Conservation (phyloP, 106 monocot species). For the Triglochin maritima region DNA sequence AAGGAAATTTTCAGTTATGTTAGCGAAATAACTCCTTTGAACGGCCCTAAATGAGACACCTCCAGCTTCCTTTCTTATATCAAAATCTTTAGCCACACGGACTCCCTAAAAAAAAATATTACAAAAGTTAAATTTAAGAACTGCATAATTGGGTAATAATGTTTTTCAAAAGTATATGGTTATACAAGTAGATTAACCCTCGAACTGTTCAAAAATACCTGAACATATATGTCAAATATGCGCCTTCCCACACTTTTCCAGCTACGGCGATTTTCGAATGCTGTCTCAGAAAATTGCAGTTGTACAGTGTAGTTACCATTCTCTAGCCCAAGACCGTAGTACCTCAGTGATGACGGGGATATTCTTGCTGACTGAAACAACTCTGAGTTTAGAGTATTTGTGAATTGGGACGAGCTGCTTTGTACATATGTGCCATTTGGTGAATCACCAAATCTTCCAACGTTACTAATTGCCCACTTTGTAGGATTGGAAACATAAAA, state of each 20-base stretch:
- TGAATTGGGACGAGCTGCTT: slow-evolving; percentile 29
- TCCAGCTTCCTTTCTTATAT: slow-evolving; percentile 15
- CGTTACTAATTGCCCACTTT: slow-evolving; percentile 72
- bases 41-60: slow-evolving; percentile 2
- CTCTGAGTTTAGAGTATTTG: slow-evolving; percentile 64
- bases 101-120: slow-evolving; percentile 5
- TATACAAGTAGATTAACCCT: too few relatives aligned
- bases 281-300: slow-evolving; percentile 56
- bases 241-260: slow-evolving; percentile 72
- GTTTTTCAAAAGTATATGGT: too few relatives aligned
- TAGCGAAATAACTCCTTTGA: not conserved
- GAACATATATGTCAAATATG: slow-evolving; percentile 77
- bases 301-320: slow-evolving; percentile 79
- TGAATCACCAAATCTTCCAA: slow-evolving; percentile 48
- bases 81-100: slow-evolving; percentile 11
- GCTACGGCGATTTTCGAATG: slow-evolving; percentile 13
- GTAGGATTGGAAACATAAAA: slow-evolving; percentile 46
- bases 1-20: slow-evolving; percentile 17
- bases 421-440: slow-evolving; percentile 30
- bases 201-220: slow-evolving; percentile 28
- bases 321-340: slow-evolving; percentile 83
- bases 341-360: slow-evolving; percentile 82
- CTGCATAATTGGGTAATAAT: too few relatives aligned
- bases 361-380: slow-evolving; percentile 65
- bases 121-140: too few relatives aligned